Base-by-base conservation (phyloP, 2,329 filamentous ascomycete genomes). In the Dactylonectria estremocensis region DNA sequence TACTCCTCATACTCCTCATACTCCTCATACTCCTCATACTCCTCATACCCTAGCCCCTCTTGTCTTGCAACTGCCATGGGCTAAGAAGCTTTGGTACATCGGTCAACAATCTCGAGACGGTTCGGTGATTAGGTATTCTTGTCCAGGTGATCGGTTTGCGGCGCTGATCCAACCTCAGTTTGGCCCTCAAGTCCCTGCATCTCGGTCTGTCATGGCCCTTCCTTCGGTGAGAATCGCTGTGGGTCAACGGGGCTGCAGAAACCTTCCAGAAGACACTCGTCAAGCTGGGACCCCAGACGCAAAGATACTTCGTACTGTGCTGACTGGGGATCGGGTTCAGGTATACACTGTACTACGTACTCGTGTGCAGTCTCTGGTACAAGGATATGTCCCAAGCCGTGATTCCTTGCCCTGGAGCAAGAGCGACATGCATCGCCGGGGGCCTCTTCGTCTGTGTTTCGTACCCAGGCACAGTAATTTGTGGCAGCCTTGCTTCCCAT, bases 251-350 rank as follows among this genome's bases (percentile, higher is more conserved):
- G 61, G 65, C 64, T 72, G 67, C 61, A 71, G 76, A 77, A 77
- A 69, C 64, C 65, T 78, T 77, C 76, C 72, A 77, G 76, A 78
- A 77, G 68, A 59, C 69, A 68, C 69, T 69, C 24, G 24, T 28
- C 70, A 74, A 56, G 33, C 50, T 48, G 54, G 61, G 62, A 60
- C 70, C 67, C 65, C 63, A 67, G 56, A 24, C 46, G 35, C 31
- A 24, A 62, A 37, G 62, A 67, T 72, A 67, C 68, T 56, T 67
- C 20, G 46, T 61, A 66, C 68, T 20, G 72, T 73, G 68, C 56
- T 53, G 57, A 33, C 31, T 37, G 24, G 14, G 28, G n/a, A 20
- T 43, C 35, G 10, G 20, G 7, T 33, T n/a, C 49, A 13, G 48
- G 22, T 14, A 33, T 50, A 40, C 64, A 75, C 73, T 72, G 73